Evolutionary conservation across 345 rosid genomes (phyloP), one percentile per base, ranked within the genome.

Genomic region (Mallotus nudiflorus): DNA sequence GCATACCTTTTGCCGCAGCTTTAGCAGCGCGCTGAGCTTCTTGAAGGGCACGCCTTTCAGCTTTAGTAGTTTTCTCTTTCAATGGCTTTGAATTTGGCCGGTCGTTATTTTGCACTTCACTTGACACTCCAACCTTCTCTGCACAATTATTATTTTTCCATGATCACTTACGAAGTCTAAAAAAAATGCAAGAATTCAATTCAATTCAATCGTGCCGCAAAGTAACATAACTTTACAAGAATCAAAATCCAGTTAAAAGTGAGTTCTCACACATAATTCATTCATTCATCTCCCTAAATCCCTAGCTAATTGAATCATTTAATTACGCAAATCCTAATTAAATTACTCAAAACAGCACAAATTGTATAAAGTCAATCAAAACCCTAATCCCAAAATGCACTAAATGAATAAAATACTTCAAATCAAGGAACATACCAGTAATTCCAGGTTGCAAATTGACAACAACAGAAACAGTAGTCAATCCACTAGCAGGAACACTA

Each of bases 11-110:
- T n/a, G 97, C 85, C 69, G 91, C 89, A 19, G 91, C 96, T 79
- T 91, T 93, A 60, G 93, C 96, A 74, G 97, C 95, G 51, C 97
- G 79, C 73, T 94, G 98, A 67, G 96, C 90, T 82, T 94, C 97
- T 77, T 91, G 98, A 78, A 90, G 65, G 24, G 98, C 93, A 68
- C 97, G 88, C 76, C 97, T 88, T 79, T 94, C 97, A 60, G 97
- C 96, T 83, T 91, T 94, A 2, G 95, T 82, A 45, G 93, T 85
- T 71, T 94, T 89, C 81, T 91, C 89, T 79, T 94, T 94, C 82
- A 85, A 64, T 4, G 91, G 62, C 77, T 91, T 89, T 37, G 89
- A 74, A 45, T 50, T 78, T 63, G 78, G 70, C 75, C 78, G 79
- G 48, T 62, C 85, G 35, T 85, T 89, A 70, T 84, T 82, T 52